Base-by-base conservation (phyloP, 2,329 filamentous ascomycete species). In the Gaeumannomyces tritici region DNA sequence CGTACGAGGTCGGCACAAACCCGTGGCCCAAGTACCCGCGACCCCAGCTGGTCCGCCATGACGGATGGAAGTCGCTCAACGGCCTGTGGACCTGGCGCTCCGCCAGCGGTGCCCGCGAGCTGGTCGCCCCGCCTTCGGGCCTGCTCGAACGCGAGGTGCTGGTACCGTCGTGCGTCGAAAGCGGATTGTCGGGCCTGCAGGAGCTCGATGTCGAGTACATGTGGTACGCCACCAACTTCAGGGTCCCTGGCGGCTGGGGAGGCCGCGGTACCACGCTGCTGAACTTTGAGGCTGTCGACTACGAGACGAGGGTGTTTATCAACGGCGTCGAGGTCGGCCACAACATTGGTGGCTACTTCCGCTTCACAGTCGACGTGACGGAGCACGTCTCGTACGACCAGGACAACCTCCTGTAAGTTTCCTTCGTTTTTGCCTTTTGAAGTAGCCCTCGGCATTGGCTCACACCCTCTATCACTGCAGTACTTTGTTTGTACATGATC, bases 401-500 rank as follows among this genome's bases (percentile, higher is more conserved):
- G 4, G 72, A 75, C 0, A 88, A 88, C 67, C 78, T 82, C 62
- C 69, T 88, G 80, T 85, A 69, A 71, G 76, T 71, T 15, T 8
- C 26, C 9, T 18, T 18, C 9, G 15, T 29, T 56, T 56, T 7
- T 6, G 2, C 27, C 55, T 24, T n/a, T 13, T 13, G 55, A 56
- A 56, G 8, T 11, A 13, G 12, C 6, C 13, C 11, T 18, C 33
- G 18, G 13, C 12, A 1, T 56, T 29, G 8, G 4, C 55, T 56
- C 2, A 27, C 24, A 2, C 55, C 27, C 1, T 56, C 21, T 21
- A n/a, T 47, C 59, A 86, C 84, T 6, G 18, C 6, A 51, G 42
- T 2, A 75, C 85, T 27, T 84, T 90, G 2, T 86, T 85, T 67
- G 86, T 88, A 0, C 82, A 83, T 61, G 88, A 90, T 64, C 88